These are phyloP conservation scores for Russula sp. DNA, from an alignment of 768 basidiomycete genomes.

Conservation along the genomic window DNA sequence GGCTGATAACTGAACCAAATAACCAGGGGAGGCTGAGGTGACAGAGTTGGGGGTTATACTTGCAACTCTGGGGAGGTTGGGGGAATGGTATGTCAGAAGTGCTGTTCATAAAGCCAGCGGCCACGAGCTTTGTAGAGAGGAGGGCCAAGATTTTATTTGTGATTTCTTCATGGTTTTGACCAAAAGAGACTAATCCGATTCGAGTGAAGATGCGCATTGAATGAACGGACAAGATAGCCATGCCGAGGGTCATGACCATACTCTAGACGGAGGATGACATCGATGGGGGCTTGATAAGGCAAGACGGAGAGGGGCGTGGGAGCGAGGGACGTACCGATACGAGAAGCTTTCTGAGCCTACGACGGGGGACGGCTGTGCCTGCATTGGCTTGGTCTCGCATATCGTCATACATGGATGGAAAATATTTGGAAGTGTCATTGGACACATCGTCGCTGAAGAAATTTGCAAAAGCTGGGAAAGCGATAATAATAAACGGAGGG, in stretches of 20 bases:
- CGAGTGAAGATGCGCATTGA: constrained; percentile 10
- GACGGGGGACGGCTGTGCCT: constrained; percentile 8
- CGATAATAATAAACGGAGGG: background rate
- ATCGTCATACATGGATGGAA: constrained; percentile 15
- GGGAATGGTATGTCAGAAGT: constrained; percentile 1
- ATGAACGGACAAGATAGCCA: constrained; percentile 16
- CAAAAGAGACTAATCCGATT: constrained; percentile 4
- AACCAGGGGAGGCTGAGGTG: constrained; percentile 18
- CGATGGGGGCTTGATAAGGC: background rate
- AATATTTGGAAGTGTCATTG: constrained; percentile 7
- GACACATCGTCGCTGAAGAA: constrained; percentile 16
- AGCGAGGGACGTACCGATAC: constrained; percentile 7
- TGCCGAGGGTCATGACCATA: constrained; percentile 15
- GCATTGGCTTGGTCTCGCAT: background rate
- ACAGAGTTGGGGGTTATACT: constrained; percentile 5
- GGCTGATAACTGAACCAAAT: constrained; percentile 12
- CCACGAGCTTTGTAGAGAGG: constrained; percentile 3
- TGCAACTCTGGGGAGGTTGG: constrained; percentile 11
- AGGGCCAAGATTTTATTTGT: constrained; percentile 8
- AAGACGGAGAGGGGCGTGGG: background rate
- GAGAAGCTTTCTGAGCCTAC: constrained; percentile 14
- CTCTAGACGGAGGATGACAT: constrained; percentile 1
- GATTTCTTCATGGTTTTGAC: constrained; percentile 2
- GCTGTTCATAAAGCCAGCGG: constrained; percentile 9
- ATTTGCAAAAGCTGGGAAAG: constrained; percentile 4